Percentiles rank a stretch among this genome's conserved stretches.
phyloP scores from a whole-genome alignment of 495 filamentous ascomycete genomes.

The Annulohypoxylon bovei region DNA sequence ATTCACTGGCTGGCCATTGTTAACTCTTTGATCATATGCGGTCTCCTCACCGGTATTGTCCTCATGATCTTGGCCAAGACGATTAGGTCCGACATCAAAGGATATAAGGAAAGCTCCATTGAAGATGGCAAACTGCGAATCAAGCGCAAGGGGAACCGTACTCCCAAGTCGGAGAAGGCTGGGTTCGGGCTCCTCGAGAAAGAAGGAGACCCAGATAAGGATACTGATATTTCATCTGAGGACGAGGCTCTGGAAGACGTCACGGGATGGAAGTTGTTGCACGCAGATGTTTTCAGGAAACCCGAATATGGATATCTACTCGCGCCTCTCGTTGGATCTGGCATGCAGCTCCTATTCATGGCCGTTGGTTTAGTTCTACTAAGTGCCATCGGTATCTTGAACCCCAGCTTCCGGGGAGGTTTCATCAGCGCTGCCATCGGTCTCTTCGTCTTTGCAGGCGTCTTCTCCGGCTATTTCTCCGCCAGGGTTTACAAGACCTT shows the following conservation, averaged over 20 bases:
- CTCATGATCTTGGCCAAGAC: conserved; percentile 88
- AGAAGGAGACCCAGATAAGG: conserved; percentile 64
- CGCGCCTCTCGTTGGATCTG: conserved; percentile 87
- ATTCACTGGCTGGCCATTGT: conserved; percentile 94
- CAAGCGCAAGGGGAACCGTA: conserved; percentile 57
- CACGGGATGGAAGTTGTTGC: conserved; percentile 94
- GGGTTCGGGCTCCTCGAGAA: conserved; percentile 72
- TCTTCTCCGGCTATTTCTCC: conserved; percentile 95
- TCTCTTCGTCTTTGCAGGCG: conserved; percentile 86
- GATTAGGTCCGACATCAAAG: conserved; percentile 81
- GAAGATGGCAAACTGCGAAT: conserved; percentile 74
- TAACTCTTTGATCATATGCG: conserved; percentile 88
- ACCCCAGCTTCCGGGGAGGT: conserved; percentile 91
- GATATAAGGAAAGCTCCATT: conserved; percentile 68
- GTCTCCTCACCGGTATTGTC: conserved; percentile 82
- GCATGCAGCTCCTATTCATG: conserved; percentile 92
- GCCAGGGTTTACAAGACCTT: conserved; percentile 87
- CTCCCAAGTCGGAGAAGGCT: conserved; percentile 63
- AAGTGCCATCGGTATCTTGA: conserved; percentile 83
- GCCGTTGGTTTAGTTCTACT: conserved; percentile 79
- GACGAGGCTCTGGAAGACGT: conserved; percentile 85
- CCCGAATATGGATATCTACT: conserved; percentile 80
- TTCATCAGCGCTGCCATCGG: conserved; percentile 90
- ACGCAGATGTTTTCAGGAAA: conserved; percentile 90
- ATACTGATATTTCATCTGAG: conserved; percentile 69